phyloP scores from a whole-genome alignment of 1,139 yeast genomes.

The Saccharomyces hybrid region DNA sequence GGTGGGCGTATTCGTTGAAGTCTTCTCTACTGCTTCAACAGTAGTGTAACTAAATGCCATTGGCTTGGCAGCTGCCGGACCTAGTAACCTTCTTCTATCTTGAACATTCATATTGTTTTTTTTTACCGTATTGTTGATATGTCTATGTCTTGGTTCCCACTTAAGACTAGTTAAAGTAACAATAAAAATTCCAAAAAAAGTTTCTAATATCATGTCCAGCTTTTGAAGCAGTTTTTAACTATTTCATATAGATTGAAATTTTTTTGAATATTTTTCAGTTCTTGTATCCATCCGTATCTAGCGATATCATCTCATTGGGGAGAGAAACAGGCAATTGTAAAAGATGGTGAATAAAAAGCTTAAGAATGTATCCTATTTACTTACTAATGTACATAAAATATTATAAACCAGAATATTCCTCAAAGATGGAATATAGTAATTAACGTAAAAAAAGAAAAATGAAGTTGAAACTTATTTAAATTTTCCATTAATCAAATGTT shows the following conservation, averaged over 20 bases:
- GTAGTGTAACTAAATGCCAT: conserved; percentile 36
- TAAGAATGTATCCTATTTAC: neutral
- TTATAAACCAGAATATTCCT: neutral
- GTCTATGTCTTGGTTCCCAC: neutral
- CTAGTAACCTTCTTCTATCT: conserved; percentile 67
- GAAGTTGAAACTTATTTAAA: neutral
- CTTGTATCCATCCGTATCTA: neutral
- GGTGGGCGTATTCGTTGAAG: neutral
- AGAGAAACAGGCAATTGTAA: neutral
- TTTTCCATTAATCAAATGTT: conserved; percentile 53
- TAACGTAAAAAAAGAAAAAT: neutral
- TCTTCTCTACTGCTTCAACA: conserved; percentile 5
- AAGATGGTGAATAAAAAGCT: neutral
- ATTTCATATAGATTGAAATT: neutral
- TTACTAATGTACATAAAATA: neutral
- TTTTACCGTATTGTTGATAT: neutral
- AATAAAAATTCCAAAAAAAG: neutral
- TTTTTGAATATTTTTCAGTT: neutral
- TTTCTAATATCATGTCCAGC: neutral
- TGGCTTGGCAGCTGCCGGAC: conserved; percentile 53
- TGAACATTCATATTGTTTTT: conserved; percentile 34
- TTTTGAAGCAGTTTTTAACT: neutral
- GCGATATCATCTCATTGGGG: neutral
- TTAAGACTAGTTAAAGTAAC: too few relatives aligned
- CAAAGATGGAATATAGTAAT: neutral